Evolutionary conservation across 106 monocot species (phyloP).

Genomic region (Hemerocallis citrina): DNA sequence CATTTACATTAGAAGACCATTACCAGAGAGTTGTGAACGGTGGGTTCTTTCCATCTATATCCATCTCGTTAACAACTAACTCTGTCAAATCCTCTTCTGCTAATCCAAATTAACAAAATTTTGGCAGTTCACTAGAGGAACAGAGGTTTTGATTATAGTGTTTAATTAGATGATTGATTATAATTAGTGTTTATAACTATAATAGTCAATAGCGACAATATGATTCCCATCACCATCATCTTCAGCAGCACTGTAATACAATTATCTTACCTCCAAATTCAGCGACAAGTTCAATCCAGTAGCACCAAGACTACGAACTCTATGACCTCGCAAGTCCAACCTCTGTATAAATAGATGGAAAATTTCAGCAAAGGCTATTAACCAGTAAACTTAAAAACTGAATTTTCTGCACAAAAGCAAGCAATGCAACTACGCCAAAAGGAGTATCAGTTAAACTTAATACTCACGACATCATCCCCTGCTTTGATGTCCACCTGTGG

Average conservation of each 20-base stretch:
- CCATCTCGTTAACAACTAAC: no score
- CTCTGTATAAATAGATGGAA: slow-evolving; percentile 35
- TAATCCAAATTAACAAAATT: no score
- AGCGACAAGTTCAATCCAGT: slow-evolving; percentile 58
- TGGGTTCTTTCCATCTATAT: no score
- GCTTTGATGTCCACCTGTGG: slow-evolving; percentile 85
- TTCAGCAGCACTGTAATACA: not conserved
- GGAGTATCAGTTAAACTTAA: not conserved
- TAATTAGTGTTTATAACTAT: no score
- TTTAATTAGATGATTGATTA: no score
- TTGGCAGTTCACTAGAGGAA: no score
- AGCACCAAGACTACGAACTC: slow-evolving; percentile 56
- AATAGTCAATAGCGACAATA: no score
- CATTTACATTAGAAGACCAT: no score
- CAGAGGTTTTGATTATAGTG: no score
- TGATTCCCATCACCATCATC: no score
- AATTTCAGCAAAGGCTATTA: not conserved
- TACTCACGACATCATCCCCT: slow-evolving; percentile 41
- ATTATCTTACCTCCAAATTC: slow-evolving; percentile 55
- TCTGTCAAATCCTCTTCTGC: no score
- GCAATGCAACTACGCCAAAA: not conserved
- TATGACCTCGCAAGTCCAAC: slow-evolving; percentile 80
- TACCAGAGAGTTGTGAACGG: no score
- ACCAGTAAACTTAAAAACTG: not conserved
- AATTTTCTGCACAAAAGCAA: not conserved